Evolutionary conservation across 2,329 filamentous ascomycete genomes (phyloP), one percentile per base, ranked within the genome.

Genomic region (Aureobasidium zeae): DNA sequence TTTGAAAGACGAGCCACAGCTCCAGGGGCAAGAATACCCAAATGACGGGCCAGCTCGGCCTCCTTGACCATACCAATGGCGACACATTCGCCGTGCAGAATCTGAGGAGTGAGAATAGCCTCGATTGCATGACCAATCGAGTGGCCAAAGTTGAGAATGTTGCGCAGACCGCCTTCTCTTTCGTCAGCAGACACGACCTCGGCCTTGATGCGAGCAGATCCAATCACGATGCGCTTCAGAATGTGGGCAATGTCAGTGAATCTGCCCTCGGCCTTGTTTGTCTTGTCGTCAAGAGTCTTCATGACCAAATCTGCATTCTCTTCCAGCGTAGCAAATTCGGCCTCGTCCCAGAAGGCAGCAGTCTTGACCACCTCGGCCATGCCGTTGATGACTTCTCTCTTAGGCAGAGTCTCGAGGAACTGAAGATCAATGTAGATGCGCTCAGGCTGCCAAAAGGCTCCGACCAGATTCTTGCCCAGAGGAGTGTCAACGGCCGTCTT

Each of bases 41-140:
- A 72, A 62, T 88, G 85, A 45, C 91, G 82, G 17, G 91, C 86
- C 44, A 98, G 70, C 62, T 96, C 91, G 9, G 89, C 91, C 64
- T 98, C 91, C 62, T 93, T 94, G 48, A 96, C 85, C 91, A 98
- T 98, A 19, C 91, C 91, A 53, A 98, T 94, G 16, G 91, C 86
- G 9, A 98, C 89, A 50, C 85, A 87, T 61, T 98, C 91, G 48
- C 91, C 91, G 57, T 98, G 91, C 5, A 98, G 76, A 26, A 98
- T 79, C 63, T 98, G 89, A 0, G 91, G 91, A 0, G 93, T 94
- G 30, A 96, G 72, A 33, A 98, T 87, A 20, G 91, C 91, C 66
- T 98, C 91, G 55, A 89, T 87, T 13, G 91, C 91, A 64, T 98
- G 91, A 11, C 91, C 91, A 52, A 98, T 96, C 1, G 91, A 96